phyloP scores from a whole-genome alignment of 2,329 filamentous ascomycete genomes.

The Ophiocordyceps polyrhachis-furcata region DNA sequence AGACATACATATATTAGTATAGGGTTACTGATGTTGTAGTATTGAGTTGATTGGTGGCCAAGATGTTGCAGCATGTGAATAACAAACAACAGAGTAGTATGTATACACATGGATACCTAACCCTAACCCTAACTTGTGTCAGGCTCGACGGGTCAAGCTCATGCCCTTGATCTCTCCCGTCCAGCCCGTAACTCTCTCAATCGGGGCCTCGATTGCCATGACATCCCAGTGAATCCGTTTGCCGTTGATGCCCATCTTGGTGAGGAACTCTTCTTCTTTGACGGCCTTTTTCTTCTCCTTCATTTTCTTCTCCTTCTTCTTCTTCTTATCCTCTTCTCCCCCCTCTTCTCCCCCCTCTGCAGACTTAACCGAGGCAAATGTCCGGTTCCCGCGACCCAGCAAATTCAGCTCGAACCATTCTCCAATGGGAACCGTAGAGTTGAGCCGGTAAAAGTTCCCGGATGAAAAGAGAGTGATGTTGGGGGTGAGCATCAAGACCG shows the following conservation, averaged over 20 bases:
- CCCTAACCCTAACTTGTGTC: no score
- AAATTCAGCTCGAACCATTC: neutral
- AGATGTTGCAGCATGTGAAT: no score
- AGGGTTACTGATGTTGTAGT: no score
- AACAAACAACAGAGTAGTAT: no score
- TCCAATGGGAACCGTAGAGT: slow-evolving; percentile 15
- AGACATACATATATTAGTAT: no score
- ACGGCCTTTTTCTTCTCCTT: neutral
- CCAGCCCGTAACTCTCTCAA: slow-evolving; percentile 16
- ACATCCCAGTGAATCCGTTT: slow-evolving; percentile 19
- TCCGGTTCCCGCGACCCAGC: neutral
- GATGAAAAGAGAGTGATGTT: slow-evolving; percentile 16
- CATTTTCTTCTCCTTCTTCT: no score
- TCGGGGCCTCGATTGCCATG: slow-evolving; percentile 26
- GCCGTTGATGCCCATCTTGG: slow-evolving; percentile 23
- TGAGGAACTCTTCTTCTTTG: slow-evolving; percentile 20
- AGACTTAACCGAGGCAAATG: slow-evolving; percentile 8
- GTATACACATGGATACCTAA: no score
- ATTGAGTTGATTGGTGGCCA: no score
- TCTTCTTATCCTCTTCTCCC: neutral
- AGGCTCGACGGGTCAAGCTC: slow-evolving; percentile 7
- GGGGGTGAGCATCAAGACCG: slow-evolving; percentile 20
- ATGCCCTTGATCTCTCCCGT: slow-evolving; percentile 13
- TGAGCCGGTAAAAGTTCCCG: slow-evolving; percentile 17
- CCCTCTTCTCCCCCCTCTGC: slow-evolving; percentile 4